A percentile compares a stretch with the other conserved stretches of the same genome.
These are phyloP conservation scores for Amaranthus palmeri DNA, from an alignment of 148 eudicot species.

Conservation along the genomic window DNA sequence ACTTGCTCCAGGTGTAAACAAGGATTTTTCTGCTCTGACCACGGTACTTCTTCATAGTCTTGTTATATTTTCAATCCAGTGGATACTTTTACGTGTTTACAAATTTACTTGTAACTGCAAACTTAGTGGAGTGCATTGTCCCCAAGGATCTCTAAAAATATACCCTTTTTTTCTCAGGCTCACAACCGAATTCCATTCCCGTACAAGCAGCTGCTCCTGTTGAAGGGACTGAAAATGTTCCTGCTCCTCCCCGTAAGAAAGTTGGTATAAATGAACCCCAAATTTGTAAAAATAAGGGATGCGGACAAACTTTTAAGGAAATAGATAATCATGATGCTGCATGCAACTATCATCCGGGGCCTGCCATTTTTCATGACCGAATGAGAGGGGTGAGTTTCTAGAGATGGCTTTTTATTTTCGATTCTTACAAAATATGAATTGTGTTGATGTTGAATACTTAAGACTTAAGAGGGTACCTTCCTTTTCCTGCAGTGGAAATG, in stretches of 20 bases:
- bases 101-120: background rate
- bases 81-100: background rate
- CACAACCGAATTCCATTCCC: constrained; percentile 48
- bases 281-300: constrained; percentile 79
- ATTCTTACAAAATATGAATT: background rate
- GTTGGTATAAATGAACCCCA: constrained; percentile 72
- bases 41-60: constrained; percentile 44
- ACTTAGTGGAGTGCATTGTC: background rate
- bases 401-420: background rate
- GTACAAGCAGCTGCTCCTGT: constrained; percentile 20
- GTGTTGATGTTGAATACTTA: constrained; percentile 1
- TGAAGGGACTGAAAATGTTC: constrained; percentile 24
- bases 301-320: constrained; percentile 81
- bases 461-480: background rate
- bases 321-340: constrained; percentile 74
- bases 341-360: constrained; percentile 91
- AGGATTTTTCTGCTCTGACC: constrained; percentile 93
- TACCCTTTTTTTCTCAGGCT: constrained; percentile 41
- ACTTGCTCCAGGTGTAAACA: constrained; percentile 85
- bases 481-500: constrained; percentile 80
- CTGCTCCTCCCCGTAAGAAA: constrained; percentile 43
- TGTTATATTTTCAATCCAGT: background rate
- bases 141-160: background rate
- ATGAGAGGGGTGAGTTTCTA: constrained; percentile 75
- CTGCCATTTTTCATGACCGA: constrained; percentile 84